Evolutionary conservation across 2,329 filamentous ascomycete species (phyloP), one percentile per base, ranked within the genome.

Genomic region (Paecilomyces fulvus): DNA sequence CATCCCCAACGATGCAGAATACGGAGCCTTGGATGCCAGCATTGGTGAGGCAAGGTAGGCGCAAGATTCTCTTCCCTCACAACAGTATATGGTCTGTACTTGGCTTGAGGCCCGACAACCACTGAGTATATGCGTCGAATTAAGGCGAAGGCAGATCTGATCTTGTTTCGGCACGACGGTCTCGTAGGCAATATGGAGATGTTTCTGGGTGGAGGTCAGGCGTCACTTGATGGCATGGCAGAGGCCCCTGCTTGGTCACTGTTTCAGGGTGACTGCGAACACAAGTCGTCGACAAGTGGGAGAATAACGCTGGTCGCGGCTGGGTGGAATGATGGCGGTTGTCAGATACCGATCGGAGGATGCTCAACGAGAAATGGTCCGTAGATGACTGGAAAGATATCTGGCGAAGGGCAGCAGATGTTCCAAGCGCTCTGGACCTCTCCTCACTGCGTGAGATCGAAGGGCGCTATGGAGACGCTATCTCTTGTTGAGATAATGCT

Each of bases 1-100:
- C 49, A 64, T 61, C 50, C 68, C 66, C 59, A 74, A 54, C 10
- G 67, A 63, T 21, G 65, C 63, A 20, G 68, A 61, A 59, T 74
- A 76, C 49, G 69, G 67, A 23, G 71, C 57, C 59, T 77, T 76
- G n/a, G 73, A 73, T 50, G 74, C 72, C 56, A 77, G 60, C 74
- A 77, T 77, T 51, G 58, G 60, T 53, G 37, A 51, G 28, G 30
- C 14, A 14, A 17, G 20, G 21, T 30, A 9, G n/a, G 10, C 48
- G 5, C 20, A n/a, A 43, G 14, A n/a, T 17, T 20, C 37, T 20
- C 14, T 17, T 43, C 37, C 37, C 7, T 12, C 37, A 43, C 37
- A 20, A 28, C 25, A 28, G 25, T 7, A 7, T 28, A 28, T 28
- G 7, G 37, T 43, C n/a, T 17, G 37, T 21, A 21, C n/a, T 52